Evolutionary conservation across 2,329 filamentous ascomycete species (phyloP), one percentile per base, ranked within the genome.

Genomic region (Fusarium staphyleae): DNA sequence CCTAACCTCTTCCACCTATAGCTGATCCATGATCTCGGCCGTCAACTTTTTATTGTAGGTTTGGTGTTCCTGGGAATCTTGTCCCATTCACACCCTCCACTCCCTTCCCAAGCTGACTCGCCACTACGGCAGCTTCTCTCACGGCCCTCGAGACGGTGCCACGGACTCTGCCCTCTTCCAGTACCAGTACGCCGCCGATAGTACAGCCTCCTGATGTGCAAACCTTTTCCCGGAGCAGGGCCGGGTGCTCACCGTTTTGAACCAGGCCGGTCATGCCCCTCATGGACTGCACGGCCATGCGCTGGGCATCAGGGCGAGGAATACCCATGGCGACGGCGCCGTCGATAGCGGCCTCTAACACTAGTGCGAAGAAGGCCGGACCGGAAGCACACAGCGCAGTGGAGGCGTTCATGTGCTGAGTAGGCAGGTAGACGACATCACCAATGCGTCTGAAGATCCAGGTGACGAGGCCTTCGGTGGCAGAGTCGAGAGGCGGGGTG

Each of bases 211-310:
- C 89, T 0, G 89, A 88, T 1, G 88, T 91, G 61, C 78, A 86
- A n/a, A 91, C 87, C 74, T 89, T 90, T 64, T 93, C 89, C 44
- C 86, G 81, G 45, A 93, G 74, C 16, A 91, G 74, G 13, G 89
- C 88, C 1, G 90, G 90, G 71, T 93, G 89, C 70, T 91, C 88
- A 12, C 88, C 88, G 48, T 75, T 81, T 48, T 90, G 77, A 10
- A 93, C 84, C 65, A 93, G 68, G 0, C 82, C 85, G 0, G 89
- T 87, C 1, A 87, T 85, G 16, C 90, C 90, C 61, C 84, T 81
- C 87, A 92, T 91, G 11, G 86, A 86, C 77, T 93, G 90, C 1
- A 89, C 87, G 19, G 89, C 89, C 88, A 93, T 92, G 55, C 84
- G 77, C 69, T 87, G 85, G 1, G 89, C 89, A 69, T 92, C 88